Base-by-base conservation (phyloP, 2,329 filamentous ascomycete genomes). In the Sporothrix luriei region DNA sequence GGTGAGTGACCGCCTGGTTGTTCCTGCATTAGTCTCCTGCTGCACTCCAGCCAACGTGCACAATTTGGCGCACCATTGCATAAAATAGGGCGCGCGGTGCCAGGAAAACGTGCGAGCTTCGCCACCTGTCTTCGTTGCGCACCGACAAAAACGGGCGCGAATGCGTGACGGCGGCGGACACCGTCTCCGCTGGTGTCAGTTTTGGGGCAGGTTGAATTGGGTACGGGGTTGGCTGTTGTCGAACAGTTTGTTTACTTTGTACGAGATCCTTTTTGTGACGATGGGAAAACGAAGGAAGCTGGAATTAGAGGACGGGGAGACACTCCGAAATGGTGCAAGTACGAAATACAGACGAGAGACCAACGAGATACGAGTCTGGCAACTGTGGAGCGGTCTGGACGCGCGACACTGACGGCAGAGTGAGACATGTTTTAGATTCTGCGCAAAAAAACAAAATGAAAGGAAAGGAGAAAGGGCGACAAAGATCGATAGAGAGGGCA, bases 11-110 rank as follows among this genome's bases (percentile, higher is more conserved):
- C 21, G 4, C 24, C 11, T 19, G 29, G 29, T 21, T 16, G 62
- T 65, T 65, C 62, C 62, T 65, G 62, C 62, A 65, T 65, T 65
- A 65, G 62, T 16, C 46, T 24, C 46, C 61, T 64, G 62, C 46
- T 65, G 62, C 24, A 65, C 62, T 65, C 62, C 46, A 65, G 62
- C 11, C 11, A 49, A 49, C 19, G 61, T 64, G 61, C 61, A 62
- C 57, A 62, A 62, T 26, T 46, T 26, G 57, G 54, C 46, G 57
- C 29, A 38, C 7, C 26, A 21, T 49, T 64, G 61, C 61, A 64
- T 33, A 64, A 64, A 61, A 61, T 2, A 7, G 0, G 7, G 13
- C 19, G 46, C 7, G 16, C 46, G 46, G 46, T 48, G 46, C 26
- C 1, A 14, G 19, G 46, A 33, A 33, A 33, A 9, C 13, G 2